A percentile compares a stretch with the other conserved stretches of the same genome.
Conservation (phyloP, 495 filamentous ascomycete genomes). For the Schizothecium vesticola region DNA sequence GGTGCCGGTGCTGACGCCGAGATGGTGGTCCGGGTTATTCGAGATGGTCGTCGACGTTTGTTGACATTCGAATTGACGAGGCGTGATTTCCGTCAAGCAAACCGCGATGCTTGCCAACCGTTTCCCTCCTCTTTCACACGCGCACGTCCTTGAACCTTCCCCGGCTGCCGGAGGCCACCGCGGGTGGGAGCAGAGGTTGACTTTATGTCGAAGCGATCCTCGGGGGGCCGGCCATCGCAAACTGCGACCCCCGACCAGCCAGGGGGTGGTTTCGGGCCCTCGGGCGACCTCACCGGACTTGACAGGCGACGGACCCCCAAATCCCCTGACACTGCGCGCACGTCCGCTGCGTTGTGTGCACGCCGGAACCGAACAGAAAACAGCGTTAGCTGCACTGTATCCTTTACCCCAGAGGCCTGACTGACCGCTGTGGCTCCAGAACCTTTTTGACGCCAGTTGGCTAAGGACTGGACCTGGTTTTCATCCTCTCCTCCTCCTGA, state of each 20-base stretch:
- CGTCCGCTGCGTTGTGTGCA: background rate
- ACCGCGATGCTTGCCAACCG: background rate
- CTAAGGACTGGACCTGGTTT: background rate
- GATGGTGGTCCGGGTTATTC: background rate
- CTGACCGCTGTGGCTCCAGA: background rate
- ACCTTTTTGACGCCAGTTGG: background rate
- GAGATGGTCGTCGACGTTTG: background rate
- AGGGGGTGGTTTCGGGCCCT: background rate
- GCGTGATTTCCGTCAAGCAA: background rate
- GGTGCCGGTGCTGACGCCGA: background rate
- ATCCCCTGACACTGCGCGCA: slow-evolving; percentile 8
- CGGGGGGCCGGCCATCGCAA: background rate
- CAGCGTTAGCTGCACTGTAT: background rate
- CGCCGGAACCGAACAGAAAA: background rate
- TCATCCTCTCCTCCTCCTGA: background rate
- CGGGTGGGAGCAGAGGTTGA: background rate
- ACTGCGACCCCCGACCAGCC: background rate
- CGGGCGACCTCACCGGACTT: slow-evolving; percentile 16
- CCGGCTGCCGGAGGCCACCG: background rate
- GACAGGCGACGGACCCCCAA: slow-evolving; percentile 20
- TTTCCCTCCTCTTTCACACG: background rate
- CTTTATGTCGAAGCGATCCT: background rate
- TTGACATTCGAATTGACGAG: background rate
- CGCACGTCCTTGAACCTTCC: background rate
- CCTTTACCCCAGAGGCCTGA: background rate